Base-by-base conservation (phyloP, 352 stramenopile genomes). In the Blastocystis sp. region DNA sequence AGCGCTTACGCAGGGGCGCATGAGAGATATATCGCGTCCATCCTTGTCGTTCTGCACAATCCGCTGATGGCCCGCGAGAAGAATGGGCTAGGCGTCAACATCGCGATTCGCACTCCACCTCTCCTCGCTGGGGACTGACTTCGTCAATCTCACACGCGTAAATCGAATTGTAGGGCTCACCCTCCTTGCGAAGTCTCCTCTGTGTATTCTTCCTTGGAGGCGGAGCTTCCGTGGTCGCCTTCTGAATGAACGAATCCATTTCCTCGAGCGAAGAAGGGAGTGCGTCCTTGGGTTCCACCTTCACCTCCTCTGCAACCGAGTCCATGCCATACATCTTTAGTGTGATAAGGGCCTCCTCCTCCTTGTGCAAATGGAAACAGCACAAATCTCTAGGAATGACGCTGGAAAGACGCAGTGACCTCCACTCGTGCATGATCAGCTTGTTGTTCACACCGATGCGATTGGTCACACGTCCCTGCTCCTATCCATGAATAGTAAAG, bases 291-390 rank as follows among this genome's bases (percentile, higher is more conserved):
- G 42, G 19, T 2, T 62, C 52, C 19, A 21, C 10, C 66, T 17
- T 60, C 7, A 9, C 10, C 0, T 71, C 64, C 14, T 71, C 64
- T 38, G 40, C 1, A 21, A 40, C 17, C 2, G 24, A 19, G 45
- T 82, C 61, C 74, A 82, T 82, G 38, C 74, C 74, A 1, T 82
- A 82, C 45, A 82, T 40, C 54, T 88, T 76, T 19, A 88, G 60
- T 9, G 63, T 64, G 4, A 64, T 62, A 2, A 88, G 48, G 7
- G 78, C 78, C 38, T 88, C 64, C 21, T 66, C 61, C 38, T 88
- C 78, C n/a, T 88, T 88, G 66, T 88, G 63, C 28, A 88, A 65
- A 34, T 88, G 78, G 66, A 88, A 78, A 65, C 63, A 76, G 42
- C 78, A 88, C 57, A 88, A 43, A 78, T 88, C 78, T 45, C 66